These are phyloP conservation scores for Penicillium italicum DNA, from an alignment of 2,329 filamentous ascomycete genomes.

Conservation along the genomic window DNA sequence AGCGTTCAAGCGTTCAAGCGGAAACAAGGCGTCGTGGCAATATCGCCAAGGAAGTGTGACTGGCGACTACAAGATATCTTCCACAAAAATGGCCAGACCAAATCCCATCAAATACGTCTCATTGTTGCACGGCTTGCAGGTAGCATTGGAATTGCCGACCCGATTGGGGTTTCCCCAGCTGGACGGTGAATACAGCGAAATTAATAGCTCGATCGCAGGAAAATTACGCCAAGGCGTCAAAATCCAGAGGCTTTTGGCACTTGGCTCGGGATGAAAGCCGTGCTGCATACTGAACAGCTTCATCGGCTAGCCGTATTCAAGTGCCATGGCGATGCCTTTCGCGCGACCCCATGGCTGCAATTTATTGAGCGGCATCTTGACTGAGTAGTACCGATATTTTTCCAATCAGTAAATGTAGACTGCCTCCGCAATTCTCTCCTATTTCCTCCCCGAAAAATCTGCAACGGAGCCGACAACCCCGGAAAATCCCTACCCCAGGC, in stretches of 20 bases:
- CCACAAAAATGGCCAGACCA: neutral
- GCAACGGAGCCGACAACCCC: constrained; percentile 14
- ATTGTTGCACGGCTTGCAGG: neutral
- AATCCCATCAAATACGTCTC: neutral
- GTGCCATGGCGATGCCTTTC: constrained; percentile 11
- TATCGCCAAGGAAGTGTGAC: neutral
- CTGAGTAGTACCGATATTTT: neutral
- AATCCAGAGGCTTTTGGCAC: constrained; percentile 11
- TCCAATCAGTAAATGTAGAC: constrained; percentile 12
- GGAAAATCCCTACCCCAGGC: constrained; percentile 9
- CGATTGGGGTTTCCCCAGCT: too few relatives aligned
- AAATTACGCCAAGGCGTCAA: constrained; percentile 4
- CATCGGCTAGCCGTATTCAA: constrained; percentile 21
- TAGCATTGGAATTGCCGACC: neutral
- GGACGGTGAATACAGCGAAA: neutral
- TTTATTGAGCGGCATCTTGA: neutral
- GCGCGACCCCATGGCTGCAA: neutral
- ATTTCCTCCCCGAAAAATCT: neutral
- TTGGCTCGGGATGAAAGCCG: constrained; percentile 9
- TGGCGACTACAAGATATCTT: too few relatives aligned
- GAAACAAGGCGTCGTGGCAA: neutral
- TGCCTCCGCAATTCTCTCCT: constrained; percentile 25
- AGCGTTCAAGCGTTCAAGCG: neutral
- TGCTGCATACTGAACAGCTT: neutral
- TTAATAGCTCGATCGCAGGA: neutral